A percentile compares a stretch with the other conserved stretches of the same genome.
phyloP scores from a whole-genome alignment of 2,329 filamentous ascomycete species.

The Tolypocladium ovalisporum region DNA sequence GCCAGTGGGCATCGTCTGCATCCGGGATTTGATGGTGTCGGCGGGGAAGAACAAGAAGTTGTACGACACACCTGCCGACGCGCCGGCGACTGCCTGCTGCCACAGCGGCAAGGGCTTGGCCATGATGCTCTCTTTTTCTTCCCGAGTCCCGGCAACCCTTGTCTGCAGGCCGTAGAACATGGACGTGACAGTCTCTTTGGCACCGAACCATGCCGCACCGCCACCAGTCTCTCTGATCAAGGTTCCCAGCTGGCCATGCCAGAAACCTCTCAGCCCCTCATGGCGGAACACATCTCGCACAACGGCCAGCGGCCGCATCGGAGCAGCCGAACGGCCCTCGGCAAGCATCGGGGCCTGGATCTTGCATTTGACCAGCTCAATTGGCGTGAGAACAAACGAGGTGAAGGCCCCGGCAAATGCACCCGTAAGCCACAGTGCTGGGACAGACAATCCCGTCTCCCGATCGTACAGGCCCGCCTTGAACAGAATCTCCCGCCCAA shows the following conservation, averaged over 20 bases:
- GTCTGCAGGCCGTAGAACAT: conserved; percentile 53
- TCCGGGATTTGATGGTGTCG: conserved; percentile 92
- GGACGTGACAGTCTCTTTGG: conserved; percentile 69
- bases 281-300: conserved; percentile 72
- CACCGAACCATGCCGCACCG: conserved; percentile 89
- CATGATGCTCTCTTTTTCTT: conserved; percentile 28
- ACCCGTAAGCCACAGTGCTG: conserved; percentile 66
- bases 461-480: conserved; percentile 34
- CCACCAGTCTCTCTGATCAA: conserved; percentile 90
- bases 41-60: conserved; percentile 97
- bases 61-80: conserved; percentile 82
- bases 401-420: conserved; percentile 83
- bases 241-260: conserved; percentile 90
- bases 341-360: conserved; percentile 65
- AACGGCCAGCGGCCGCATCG: conserved; percentile 56
- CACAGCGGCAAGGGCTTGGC: conserved; percentile 58
- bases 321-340: conserved; percentile 28
- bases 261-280: conserved; percentile 78
- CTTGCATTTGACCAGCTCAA: conserved; percentile 97
- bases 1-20: conserved; percentile 76
- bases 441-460: conserved; percentile 57
- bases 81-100: conserved; percentile 82
- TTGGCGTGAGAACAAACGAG: conserved; percentile 81
- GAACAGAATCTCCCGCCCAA: conserved; percentile 58
- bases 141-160: conserved; percentile 23